Percentiles rank a stretch among this genome's conserved stretches.
phyloP scores from a whole-genome alignment of 202 grass and related monocot species.

The Hordeum pubiflorum region DNA sequence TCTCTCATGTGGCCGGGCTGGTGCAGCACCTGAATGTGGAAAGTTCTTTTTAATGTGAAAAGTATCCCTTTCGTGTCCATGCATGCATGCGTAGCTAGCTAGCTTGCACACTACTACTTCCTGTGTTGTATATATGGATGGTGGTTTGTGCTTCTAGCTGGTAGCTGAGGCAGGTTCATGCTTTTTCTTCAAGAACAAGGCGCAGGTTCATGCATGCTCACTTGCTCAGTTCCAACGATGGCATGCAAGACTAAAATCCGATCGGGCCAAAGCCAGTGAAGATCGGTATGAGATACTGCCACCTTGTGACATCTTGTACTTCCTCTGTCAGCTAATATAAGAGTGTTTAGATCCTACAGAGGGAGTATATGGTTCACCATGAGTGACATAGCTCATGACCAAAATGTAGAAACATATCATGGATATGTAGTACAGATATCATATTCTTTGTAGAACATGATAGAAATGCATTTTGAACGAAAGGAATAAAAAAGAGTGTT shows the following conservation, averaged over 20 bases:
- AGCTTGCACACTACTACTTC: not conserved
- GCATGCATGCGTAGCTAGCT: not conserved
- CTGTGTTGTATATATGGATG: not conserved
- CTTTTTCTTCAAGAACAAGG: too few relatives aligned
- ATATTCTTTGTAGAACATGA: too few relatives aligned
- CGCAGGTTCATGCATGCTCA: not conserved
- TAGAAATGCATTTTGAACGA: not conserved
- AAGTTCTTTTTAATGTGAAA: slow-evolving; percentile 18
- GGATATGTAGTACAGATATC: too few relatives aligned
- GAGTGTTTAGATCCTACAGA: too few relatives aligned
- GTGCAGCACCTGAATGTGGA: slow-evolving; percentile 27
- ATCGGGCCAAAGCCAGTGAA: not conserved
- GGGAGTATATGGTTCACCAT: too few relatives aligned
- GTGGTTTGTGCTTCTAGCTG: too few relatives aligned
- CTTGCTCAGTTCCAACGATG: not conserved
- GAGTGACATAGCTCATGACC: too few relatives aligned
- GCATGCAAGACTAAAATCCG: not conserved
- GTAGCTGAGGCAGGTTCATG: too few relatives aligned
- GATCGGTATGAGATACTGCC: not conserved
- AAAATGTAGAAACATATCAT: too few relatives aligned
- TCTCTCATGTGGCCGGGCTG: not conserved
- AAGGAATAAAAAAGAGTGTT: not conserved
- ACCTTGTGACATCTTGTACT: not conserved
- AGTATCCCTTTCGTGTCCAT: not conserved
- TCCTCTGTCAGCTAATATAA: too few relatives aligned